A percentile compares a stretch with the other conserved stretches of the same genome.
Conservation (phyloP, 2,329 filamentous ascomycete species). For the Trichoderma atrobrunneum region DNA sequence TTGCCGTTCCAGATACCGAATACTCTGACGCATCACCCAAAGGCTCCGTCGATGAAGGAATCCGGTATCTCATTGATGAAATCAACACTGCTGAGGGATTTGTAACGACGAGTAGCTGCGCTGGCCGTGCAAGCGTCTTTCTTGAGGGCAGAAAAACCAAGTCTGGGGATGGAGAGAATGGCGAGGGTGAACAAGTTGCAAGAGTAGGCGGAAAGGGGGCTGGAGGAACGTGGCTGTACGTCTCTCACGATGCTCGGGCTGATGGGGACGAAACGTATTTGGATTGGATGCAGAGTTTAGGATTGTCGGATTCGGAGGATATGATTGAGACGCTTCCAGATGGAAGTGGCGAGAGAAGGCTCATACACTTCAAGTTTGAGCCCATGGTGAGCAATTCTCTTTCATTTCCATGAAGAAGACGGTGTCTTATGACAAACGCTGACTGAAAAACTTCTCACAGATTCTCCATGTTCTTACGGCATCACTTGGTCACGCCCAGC, state of each 20-base stretch:
- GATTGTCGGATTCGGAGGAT: slow-evolving; percentile 24
- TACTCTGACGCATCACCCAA: slow-evolving; percentile 88
- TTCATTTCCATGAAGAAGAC: too few species aligned
- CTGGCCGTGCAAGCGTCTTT: slow-evolving; percentile 83
- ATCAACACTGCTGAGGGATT: slow-evolving; percentile 74
- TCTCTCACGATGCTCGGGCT: slow-evolving; percentile 69
- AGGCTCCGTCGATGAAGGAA: slow-evolving; percentile 76
- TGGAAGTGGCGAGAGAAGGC: slow-evolving; percentile 33
- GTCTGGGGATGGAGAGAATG: slow-evolving; percentile 14
- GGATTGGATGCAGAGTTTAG: slow-evolving; percentile 34
- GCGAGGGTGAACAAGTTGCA: slow-evolving; percentile 41
- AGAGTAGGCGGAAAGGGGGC: slow-evolving; percentile 81
- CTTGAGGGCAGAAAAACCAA: slow-evolving; percentile 66
- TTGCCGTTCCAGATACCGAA: slow-evolving; percentile 64
- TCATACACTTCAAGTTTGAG: slow-evolving; percentile 88
- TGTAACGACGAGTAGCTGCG: slow-evolving; percentile 91
- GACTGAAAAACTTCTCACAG: slow-evolving; percentile 43
- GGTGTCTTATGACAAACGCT: not conserved
- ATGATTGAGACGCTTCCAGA: not conserved
- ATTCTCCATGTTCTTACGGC: slow-evolving; percentile 85
- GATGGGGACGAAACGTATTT: slow-evolving; percentile 4
- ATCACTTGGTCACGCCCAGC: slow-evolving; percentile 70
- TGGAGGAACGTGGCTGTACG: slow-evolving; percentile 80
- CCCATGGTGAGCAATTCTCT: slow-evolving; percentile 70
- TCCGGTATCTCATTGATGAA: slow-evolving; percentile 71